Conservation (phyloP, 345 rosid species). For the Aegle marmelos region DNA sequence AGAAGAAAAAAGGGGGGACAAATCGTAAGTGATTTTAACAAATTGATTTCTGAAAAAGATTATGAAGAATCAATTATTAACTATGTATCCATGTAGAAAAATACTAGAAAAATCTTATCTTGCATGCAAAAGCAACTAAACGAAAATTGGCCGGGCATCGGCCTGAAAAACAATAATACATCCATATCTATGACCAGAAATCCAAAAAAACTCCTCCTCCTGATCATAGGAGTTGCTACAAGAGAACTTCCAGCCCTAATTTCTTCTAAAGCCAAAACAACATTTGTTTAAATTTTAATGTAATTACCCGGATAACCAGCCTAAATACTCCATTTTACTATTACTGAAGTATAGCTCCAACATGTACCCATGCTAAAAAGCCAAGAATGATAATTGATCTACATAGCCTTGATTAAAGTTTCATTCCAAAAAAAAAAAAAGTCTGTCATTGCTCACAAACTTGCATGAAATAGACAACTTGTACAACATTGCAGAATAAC, state of each 20-base stretch:
- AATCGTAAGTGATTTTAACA: background rate
- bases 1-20: no score
- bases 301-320: background rate
- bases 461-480: background rate
- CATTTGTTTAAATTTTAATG: background rate
- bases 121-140: background rate
- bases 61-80: background rate
- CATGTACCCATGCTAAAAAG: background rate
- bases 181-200: background rate
- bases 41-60: background rate
- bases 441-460: background rate
- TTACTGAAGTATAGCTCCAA: background rate
- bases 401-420: background rate
- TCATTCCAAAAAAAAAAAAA: background rate
- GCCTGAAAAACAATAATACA: background rate
- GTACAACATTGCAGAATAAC: background rate
- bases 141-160: background rate
- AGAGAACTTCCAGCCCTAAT: background rate
- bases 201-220: background rate
- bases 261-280: background rate
- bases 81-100: background rate
- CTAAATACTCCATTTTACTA: slow-evolving; percentile 2
- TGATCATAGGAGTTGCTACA: background rate
- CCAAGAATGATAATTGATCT: background rate
- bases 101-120: background rate